phyloP scores from a whole-genome alignment of 2,329 filamentous ascomycete species.

The Epichloe sylvatica region DNA sequence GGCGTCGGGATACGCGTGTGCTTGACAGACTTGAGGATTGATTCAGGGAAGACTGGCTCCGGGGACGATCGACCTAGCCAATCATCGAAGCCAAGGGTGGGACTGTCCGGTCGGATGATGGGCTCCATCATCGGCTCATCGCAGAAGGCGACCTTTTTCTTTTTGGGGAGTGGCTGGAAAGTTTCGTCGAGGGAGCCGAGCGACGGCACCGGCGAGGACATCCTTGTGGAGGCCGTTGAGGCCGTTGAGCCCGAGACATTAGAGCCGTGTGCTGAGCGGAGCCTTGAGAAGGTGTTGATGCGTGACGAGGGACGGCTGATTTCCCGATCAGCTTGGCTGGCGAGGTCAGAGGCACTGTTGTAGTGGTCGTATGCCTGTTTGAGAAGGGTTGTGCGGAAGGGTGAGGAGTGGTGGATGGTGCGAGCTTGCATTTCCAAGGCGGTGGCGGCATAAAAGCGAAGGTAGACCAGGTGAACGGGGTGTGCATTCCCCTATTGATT shows the following conservation, averaged over 20 bases:
- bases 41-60: slow-evolving; percentile 9
- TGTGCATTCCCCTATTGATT: slow-evolving; percentile 26
- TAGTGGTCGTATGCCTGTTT: slow-evolving; percentile 40
- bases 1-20: neutral
- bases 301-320: slow-evolving; percentile 26
- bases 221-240: slow-evolving; percentile 27
- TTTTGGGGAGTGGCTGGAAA: slow-evolving; percentile 13
- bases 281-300: slow-evolving; percentile 23
- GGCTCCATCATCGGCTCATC: slow-evolving; percentile 27
- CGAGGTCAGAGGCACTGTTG: slow-evolving; percentile 31
- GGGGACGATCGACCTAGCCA: slow-evolving; percentile 15
- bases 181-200: slow-evolving; percentile 8
- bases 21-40: slow-evolving; percentile 9
- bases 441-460: slow-evolving; percentile 49
- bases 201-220: slow-evolving; percentile 35
- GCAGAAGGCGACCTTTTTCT: slow-evolving; percentile 27
- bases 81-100: slow-evolving; percentile 43
- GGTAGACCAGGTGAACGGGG: slow-evolving; percentile 41
- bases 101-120: slow-evolving; percentile 43
- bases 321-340: slow-evolving; percentile 30
- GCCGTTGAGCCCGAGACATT: slow-evolving; percentile 30
- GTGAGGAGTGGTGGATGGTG: slow-evolving; percentile 30
- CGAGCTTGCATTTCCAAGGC: slow-evolving; percentile 43
- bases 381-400: slow-evolving; percentile 33
- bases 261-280: slow-evolving; percentile 34